phyloP scores from a whole-genome alignment of 1,284 basidiomycete genomes.

The Ustilago nuda region DNA sequence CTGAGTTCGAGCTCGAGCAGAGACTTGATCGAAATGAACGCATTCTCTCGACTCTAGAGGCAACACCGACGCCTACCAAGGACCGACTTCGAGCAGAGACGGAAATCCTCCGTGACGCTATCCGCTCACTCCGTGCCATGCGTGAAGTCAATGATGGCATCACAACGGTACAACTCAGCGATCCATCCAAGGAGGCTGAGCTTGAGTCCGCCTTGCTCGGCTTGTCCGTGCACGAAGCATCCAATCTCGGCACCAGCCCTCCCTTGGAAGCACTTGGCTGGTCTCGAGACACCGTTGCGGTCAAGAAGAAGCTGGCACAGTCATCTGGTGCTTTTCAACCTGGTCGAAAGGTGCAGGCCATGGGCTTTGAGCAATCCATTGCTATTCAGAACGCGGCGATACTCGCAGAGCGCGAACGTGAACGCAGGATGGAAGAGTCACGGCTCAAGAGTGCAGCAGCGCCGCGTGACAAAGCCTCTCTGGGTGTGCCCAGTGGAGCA shows the following conservation, averaged over 20 bases:
- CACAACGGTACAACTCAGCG: slow-evolving; percentile 30
- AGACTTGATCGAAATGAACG: slow-evolving; percentile 49
- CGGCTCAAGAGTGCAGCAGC: slow-evolving; percentile 22
- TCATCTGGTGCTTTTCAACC: slow-evolving; percentile 35
- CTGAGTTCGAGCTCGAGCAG: slow-evolving; percentile 52
- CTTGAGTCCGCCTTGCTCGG: slow-evolving; percentile 44
- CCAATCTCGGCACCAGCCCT: slow-evolving; percentile 24
- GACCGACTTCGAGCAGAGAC: slow-evolving; percentile 36
- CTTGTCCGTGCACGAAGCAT: slow-evolving; percentile 30
- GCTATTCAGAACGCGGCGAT: slow-evolving; percentile 48
- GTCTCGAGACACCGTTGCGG: slow-evolving; percentile 43
- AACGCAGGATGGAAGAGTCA: slow-evolving; percentile 31
- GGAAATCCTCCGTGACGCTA: slow-evolving; percentile 37
- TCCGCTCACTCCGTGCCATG: slow-evolving; percentile 36
- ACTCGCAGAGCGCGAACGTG: slow-evolving; percentile 44
- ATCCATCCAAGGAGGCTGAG: slow-evolving; percentile 35
- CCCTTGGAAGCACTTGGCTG: slow-evolving; percentile 38
- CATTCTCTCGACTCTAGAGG: slow-evolving; percentile 37
- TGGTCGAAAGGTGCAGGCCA: slow-evolving; percentile 42
- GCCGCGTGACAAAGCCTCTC: slow-evolving; percentile 31
- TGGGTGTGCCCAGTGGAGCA: slow-evolving; percentile 43
- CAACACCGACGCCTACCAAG: slow-evolving; percentile 24
- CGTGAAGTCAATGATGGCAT: slow-evolving; percentile 43
- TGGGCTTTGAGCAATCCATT: slow-evolving; percentile 45
- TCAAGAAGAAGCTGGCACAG: slow-evolving; percentile 48